A percentile compares a stretch with the other conserved stretches of the same genome.
Conservation (phyloP, 371 early-diverging fungal species). For the Lichtheimia hyalospora region DNA sequence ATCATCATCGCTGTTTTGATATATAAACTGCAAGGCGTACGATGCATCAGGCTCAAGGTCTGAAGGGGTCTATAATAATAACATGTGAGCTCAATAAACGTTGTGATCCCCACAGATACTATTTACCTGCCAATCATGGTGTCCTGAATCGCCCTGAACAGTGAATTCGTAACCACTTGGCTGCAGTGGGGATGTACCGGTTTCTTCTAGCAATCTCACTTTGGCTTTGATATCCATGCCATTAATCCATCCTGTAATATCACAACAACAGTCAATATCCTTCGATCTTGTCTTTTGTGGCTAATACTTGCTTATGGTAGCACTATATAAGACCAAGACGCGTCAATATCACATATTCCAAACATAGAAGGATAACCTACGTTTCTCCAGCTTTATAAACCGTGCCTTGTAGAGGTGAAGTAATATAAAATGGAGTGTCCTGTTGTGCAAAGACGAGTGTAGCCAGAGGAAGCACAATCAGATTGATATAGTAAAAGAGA, state of each 20-base stretch:
- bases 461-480: too few relatives aligned
- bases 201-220: slow-evolving; percentile 12
- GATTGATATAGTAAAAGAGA: too few relatives aligned
- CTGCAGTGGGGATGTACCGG: slow-evolving; percentile 3
- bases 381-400: slow-evolving; percentile 6
- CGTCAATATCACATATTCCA: not conserved
- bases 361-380: slow-evolving; percentile 7
- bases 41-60: slow-evolving; percentile 4
- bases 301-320: slow-evolving; percentile 5
- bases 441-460: slow-evolving; percentile 3
- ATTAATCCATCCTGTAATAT: slow-evolving; percentile 16
- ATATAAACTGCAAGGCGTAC: slow-evolving; percentile 15
- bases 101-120: not conserved
- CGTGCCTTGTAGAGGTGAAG: slow-evolving; percentile 10
- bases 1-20: slow-evolving; percentile 1
- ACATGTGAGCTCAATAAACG: not conserved
- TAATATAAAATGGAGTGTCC: slow-evolving; percentile 13
- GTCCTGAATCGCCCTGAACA: slow-evolving; percentile 9
- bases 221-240: slow-evolving; percentile 10
- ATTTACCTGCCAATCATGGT: slow-evolving; percentile 15
- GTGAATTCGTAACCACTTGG: slow-evolving; percentile 11
- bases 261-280: not conserved
- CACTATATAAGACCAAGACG: not conserved
- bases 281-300: not conserved
- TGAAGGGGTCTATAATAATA: slow-evolving; percentile 11